Percentiles rank a stretch among this genome's conserved stretches.
These are phyloP conservation scores for Aspergillus carbonarius DNA, from an alignment of 2,329 filamentous ascomycete genomes.

Conservation along the genomic window DNA sequence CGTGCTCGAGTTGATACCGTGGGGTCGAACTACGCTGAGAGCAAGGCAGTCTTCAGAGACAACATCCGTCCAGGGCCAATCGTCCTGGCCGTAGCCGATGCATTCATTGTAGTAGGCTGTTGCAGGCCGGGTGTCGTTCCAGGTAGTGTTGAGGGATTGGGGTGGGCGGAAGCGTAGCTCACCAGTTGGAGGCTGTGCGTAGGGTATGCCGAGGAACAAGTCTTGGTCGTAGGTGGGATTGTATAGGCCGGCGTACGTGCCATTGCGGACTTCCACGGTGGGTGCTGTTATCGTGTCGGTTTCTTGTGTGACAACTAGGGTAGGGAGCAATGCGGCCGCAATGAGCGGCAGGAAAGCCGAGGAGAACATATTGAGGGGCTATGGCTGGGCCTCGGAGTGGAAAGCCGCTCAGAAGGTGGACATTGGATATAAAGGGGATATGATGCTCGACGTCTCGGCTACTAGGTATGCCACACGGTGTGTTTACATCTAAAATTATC, in stretches of 20 bases:
- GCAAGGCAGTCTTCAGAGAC: conserved; percentile 23
- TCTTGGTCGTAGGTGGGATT: conserved; percentile 16
- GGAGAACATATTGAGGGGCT: neutral
- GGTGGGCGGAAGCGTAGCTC: conserved; percentile 11
- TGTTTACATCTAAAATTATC: too few species aligned
- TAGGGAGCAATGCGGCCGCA: neutral
- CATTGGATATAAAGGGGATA: too few species aligned
- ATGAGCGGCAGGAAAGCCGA: neutral
- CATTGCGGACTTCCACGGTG: conserved; percentile 8
- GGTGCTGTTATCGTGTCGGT: neutral
- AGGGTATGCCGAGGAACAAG: conserved; percentile 21
- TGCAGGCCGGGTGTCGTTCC: conserved; percentile 5
- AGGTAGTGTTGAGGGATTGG: conserved; percentile 11
- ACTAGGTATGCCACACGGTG: too few species aligned
- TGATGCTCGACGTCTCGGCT: too few species aligned
- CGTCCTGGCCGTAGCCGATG: conserved; percentile 5
- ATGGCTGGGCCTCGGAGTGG: neutral
- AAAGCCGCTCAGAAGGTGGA: too few species aligned
- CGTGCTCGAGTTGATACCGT: neutral
- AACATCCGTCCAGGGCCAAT: neutral
- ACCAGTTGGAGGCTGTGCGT: conserved; percentile 15
- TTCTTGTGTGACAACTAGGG: neutral
- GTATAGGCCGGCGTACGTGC: conserved; percentile 12
- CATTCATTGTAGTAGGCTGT: conserved; percentile 6
- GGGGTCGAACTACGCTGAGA: conserved; percentile 22